These are phyloP conservation scores for Cryphonectria japonica DNA, from an alignment of 2,329 filamentous ascomycete species.

Conservation along the genomic window DNA sequence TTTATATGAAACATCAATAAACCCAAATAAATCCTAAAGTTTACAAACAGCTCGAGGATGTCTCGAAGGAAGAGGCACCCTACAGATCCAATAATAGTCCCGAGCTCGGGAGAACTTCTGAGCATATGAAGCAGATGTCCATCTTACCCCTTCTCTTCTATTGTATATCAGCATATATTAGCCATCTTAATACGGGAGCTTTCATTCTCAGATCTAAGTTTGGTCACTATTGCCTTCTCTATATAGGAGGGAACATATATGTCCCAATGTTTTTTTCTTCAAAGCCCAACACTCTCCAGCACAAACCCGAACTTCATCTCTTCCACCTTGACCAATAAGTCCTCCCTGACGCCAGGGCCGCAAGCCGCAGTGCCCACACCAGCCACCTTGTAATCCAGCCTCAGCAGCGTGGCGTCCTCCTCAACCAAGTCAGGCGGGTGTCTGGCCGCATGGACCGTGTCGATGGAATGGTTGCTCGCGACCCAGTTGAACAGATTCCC, in stretches of 20 bases:
- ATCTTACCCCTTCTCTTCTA: too few relatives aligned
- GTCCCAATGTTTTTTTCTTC: neutral
- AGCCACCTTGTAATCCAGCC: conserved; percentile 51
- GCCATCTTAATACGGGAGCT: too few relatives aligned
- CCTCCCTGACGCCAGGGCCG: conserved; percentile 51
- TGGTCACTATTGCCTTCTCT: neutral
- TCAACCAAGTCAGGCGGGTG: conserved; percentile 67
- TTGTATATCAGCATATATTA: too few relatives aligned
- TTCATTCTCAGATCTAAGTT: neutral
- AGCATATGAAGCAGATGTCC: too few relatives aligned
- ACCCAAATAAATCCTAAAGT: too few relatives aligned
- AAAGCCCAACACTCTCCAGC: conserved; percentile 39
- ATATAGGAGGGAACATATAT: neutral
- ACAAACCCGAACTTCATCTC: conserved; percentile 48
- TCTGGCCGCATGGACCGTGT: conserved; percentile 58
- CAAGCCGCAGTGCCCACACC: conserved; percentile 55
- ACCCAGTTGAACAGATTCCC: conserved; percentile 55
- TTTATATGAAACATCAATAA: too few relatives aligned
- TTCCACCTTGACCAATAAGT: conserved; percentile 47
- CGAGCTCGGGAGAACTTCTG: too few relatives aligned
- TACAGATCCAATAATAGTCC: too few relatives aligned
- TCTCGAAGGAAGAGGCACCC: too few relatives aligned
- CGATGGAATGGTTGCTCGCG: conserved; percentile 56
- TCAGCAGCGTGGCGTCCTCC: conserved; percentile 49
- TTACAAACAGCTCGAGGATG: too few relatives aligned